These are phyloP conservation scores for Plasmodium relictum DNA, from an alignment of 169 alveolate genomes.

Conservation along the genomic window DNA sequence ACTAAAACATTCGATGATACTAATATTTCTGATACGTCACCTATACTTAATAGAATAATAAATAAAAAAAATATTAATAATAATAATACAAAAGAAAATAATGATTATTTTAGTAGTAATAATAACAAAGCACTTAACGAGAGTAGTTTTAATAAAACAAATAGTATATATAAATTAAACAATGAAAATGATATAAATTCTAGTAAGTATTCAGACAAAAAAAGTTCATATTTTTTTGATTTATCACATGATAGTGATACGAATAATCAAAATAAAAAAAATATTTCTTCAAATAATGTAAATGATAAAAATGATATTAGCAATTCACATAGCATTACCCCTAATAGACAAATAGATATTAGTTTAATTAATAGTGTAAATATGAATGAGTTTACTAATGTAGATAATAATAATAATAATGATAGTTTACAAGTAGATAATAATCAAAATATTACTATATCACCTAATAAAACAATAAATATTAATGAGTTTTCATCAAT, in stretches of 20 bases:
- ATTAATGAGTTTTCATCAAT: slow-evolving; percentile 66
- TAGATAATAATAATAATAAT: neutral
- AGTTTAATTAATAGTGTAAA: too few relatives aligned
- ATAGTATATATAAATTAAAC: neutral
- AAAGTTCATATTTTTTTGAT: slow-evolving; percentile 4
- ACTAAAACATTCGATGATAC: slow-evolving; percentile 23
- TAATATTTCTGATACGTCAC: slow-evolving; percentile 10
- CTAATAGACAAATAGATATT: neutral
- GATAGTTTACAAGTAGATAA: neutral
- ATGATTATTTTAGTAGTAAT: neutral
- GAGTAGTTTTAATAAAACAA: neutral
- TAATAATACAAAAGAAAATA: neutral
- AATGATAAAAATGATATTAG: slow-evolving; percentile 6
- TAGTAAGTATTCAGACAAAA: slow-evolving; percentile 16
- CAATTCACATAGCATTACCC: neutral
- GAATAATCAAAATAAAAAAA: neutral
- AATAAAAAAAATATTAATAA: neutral
- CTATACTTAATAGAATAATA: slow-evolving; percentile 12
- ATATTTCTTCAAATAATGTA: neutral
- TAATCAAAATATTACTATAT: slow-evolving; percentile 23
- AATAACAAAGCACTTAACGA: neutral
- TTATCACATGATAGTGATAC: neutral
- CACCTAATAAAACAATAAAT: slow-evolving; percentile 51
- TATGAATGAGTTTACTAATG: neutral
- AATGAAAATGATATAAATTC: neutral